These are phyloP conservation scores for Komagataea norvegica DNA, from an alignment of 1,139 yeast genomes.

Conservation along the genomic window DNA sequence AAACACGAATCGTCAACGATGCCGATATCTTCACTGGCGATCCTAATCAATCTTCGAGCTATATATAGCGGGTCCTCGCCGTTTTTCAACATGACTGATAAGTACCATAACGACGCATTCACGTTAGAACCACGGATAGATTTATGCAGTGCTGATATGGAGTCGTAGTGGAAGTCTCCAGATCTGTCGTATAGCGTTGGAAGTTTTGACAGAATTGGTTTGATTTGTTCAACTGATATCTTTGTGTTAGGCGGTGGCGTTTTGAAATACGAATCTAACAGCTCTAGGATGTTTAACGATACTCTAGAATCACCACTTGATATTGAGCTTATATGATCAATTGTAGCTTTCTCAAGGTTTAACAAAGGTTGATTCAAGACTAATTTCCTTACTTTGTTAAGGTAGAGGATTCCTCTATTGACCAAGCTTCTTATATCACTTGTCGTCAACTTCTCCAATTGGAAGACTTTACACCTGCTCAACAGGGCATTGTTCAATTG, in stretches of 20 bases:
- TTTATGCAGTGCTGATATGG: conserved; percentile 92
- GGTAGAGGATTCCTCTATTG: conserved; percentile 53
- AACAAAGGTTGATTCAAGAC: conserved; percentile 37
- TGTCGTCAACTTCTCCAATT: conserved; percentile 57
- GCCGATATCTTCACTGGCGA: conserved; percentile 90
- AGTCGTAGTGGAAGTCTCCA: conserved; percentile 92
- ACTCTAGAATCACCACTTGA: conserved; percentile 88
- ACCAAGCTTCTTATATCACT: conserved; percentile 57
- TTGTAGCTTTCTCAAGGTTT: conserved; percentile 50
- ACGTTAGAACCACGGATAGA: conserved; percentile 84
- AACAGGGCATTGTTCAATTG: conserved; percentile 81
- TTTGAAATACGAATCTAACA: conserved; percentile 39
- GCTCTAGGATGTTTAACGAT: conserved; percentile 72
- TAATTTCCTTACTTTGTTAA: conserved; percentile 54
- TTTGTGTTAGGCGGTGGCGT: neutral
- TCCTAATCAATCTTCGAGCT: conserved; percentile 87
- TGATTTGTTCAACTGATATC: conserved; percentile 33
- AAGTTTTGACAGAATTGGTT: conserved; percentile 39
- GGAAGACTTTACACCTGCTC: conserved; percentile 85
- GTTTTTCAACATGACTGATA: conserved; percentile 81
- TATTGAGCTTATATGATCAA: conserved; percentile 68
- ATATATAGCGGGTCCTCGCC: conserved; percentile 94
- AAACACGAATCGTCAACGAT: conserved; percentile 75
- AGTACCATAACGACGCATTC: conserved; percentile 83
- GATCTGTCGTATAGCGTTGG: conserved; percentile 76